These are phyloP conservation scores for Umbelopsis ramanniana DNA, from an alignment of 192 early-diverging fungal genomes.

Conservation along the genomic window DNA sequence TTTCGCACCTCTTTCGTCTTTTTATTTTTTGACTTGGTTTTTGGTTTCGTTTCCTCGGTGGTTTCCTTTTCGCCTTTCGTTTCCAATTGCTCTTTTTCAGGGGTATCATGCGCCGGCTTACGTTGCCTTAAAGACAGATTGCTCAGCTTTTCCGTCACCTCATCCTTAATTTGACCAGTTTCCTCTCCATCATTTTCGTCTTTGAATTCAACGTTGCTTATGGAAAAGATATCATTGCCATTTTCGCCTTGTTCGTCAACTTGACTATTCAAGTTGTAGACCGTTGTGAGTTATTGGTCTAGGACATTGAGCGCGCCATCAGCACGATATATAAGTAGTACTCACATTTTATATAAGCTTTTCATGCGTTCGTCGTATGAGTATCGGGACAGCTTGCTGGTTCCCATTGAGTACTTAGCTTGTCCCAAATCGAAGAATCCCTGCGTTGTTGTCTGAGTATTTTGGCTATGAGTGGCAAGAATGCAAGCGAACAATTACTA, in stretches of 20 bases:
- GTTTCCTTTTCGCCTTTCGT: slow-evolving; percentile 20
- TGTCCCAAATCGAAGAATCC: slow-evolving; percentile 47
- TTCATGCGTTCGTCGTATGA: slow-evolving; percentile 53
- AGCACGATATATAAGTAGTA: background rate
- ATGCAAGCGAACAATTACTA: background rate
- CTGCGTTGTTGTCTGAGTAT: slow-evolving; percentile 12
- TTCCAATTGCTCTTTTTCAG: background rate
- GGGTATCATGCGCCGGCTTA: background rate
- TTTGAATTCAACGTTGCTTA: background rate
- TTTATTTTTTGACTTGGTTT: background rate
- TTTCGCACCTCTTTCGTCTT: slow-evolving; percentile 18
- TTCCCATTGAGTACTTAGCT: slow-evolving; percentile 54
- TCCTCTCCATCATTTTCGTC: slow-evolving; percentile 7
- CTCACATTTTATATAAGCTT: slow-evolving; percentile 41
- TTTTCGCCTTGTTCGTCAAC: background rate
- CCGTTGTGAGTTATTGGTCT: too few relatives aligned
- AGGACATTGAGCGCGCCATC: too few relatives aligned
- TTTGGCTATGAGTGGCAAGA: background rate
- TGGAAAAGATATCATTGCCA: slow-evolving; percentile 6
- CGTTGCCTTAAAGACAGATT: background rate
- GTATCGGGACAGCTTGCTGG: slow-evolving; percentile 32
- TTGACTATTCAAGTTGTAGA: background rate
- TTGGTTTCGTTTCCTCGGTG: background rate
- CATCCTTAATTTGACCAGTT: background rate
- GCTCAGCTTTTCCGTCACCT: background rate